Base-by-base conservation (phyloP, 1,284 basidiomycete species). In the Lignosus rhinocerotis region DNA sequence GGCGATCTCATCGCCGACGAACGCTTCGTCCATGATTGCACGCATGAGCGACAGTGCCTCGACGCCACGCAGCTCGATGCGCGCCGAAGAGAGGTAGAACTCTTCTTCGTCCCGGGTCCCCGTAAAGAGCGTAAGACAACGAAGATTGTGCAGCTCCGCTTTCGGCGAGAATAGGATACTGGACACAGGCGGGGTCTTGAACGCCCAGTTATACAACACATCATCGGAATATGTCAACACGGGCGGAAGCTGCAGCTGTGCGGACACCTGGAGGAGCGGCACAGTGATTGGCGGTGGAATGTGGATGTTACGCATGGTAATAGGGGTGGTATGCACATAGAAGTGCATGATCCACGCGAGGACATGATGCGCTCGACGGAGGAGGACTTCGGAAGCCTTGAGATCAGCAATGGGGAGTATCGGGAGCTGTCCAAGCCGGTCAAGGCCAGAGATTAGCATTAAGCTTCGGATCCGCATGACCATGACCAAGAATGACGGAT, bases 201-300 rank as follows among this genome's bases (percentile, higher is more conserved):
- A 77, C 8, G 76, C 72, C 93, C 93, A 97, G 70, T 98, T 97
- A 78, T 95, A 98, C 7, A 98, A 80, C 2, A 98, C 95, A 32
- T 90, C 91, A 71, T 96, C 95, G 11, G 95, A 92, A 69, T 97
- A 98, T 1, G 95, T 98, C 47, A 96, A 80, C 43, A 98, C 81
- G 0, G 96, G 95, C 0, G 96, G 95, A 1, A 98, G 76, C 59
- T 91, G 90, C 14, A 98, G 84, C 51, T 90, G 78, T 0, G 80
- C 75, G 19, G 87, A 93, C 25, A 95, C 80, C 63, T 85, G 80
- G n/a, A 94, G 82, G 31, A 94, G 81, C 0, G 94, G 96, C 7
- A 96, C 75, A 2, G 91, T 84, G 57, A 97, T 76, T 1, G 87
- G 78, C 0, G 80, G 75, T 16, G 94, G 95, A 46, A 97, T 86